These are phyloP conservation scores for Didymosphaeria variabile DNA, from an alignment of 2,329 filamentous ascomycete genomes.

Conservation along the genomic window DNA sequence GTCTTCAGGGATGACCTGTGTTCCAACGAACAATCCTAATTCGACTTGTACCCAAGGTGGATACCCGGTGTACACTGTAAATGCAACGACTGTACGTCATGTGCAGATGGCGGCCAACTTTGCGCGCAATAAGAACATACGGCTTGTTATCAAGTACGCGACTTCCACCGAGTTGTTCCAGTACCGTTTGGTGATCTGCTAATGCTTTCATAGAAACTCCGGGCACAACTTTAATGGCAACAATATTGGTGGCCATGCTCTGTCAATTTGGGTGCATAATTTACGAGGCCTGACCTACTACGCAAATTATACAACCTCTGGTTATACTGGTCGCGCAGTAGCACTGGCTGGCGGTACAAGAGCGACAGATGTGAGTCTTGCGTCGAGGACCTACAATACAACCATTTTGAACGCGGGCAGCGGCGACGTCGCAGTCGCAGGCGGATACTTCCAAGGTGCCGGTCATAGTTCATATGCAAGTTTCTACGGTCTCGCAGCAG, in stretches of 20 bases:
- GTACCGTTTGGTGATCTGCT: background rate
- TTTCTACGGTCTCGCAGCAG: slow-evolving; percentile 46
- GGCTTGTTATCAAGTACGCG: slow-evolving; percentile 31
- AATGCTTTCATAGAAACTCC: slow-evolving; percentile 23
- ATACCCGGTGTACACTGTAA: slow-evolving; percentile 37
- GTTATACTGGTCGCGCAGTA: slow-evolving; percentile 48
- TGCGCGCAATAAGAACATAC: slow-evolving; percentile 29
- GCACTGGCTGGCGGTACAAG: slow-evolving; percentile 63
- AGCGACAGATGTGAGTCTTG: slow-evolving; percentile 58
- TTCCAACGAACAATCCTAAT: slow-evolving; percentile 49
- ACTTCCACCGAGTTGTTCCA: too few species aligned
- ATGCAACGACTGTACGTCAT: slow-evolving; percentile 32
- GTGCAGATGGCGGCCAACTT: slow-evolving; percentile 38
- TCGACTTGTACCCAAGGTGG: slow-evolving; percentile 38
- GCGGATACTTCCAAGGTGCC: slow-evolving; percentile 53
- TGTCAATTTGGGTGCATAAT: slow-evolving; percentile 33
- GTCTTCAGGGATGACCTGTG: slow-evolving; percentile 35
- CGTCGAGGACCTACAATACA: slow-evolving; percentile 54
- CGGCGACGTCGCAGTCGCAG: slow-evolving; percentile 58
- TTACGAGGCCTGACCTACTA: slow-evolving; percentile 32
- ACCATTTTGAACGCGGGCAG: slow-evolving; percentile 64
- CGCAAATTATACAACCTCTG: slow-evolving; percentile 21
- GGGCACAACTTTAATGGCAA: slow-evolving; percentile 37
- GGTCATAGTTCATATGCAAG: slow-evolving; percentile 62
- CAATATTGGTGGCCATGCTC: slow-evolving; percentile 27